These are phyloP conservation scores for Candolleomyces eurysporus DNA, from an alignment of 768 basidiomycete species.

Conservation along the genomic window DNA sequence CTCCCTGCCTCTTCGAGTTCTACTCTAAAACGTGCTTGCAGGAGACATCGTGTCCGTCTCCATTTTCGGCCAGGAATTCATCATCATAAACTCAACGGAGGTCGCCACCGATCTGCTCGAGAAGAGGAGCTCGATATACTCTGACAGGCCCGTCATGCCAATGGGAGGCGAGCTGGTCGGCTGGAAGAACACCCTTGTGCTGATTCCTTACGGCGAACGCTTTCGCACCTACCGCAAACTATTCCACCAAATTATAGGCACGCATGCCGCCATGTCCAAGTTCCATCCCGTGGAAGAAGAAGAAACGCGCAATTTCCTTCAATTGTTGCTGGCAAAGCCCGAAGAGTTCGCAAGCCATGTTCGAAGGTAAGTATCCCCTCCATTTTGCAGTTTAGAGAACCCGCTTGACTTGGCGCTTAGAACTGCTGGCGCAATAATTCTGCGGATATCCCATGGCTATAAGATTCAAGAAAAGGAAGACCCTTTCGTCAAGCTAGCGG, in stretches of 20 bases:
- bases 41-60: conserved; percentile 45
- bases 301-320: conserved; percentile 39
- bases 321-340: conserved; percentile 33
- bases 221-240: conserved; percentile 40
- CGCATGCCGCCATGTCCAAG: conserved; percentile 30
- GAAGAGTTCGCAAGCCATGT: conserved; percentile 31
- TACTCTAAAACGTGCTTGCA: conserved; percentile 11
- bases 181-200: conserved; percentile 35
- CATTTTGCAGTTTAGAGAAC: background rate
- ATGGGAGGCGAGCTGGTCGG: conserved; percentile 44
- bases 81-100: conserved; percentile 42
- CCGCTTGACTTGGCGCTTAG: conserved; percentile 10
- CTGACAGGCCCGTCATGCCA: conserved; percentile 47
- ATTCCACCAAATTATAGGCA: conserved; percentile 42
- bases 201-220: conserved; percentile 36
- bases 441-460: conserved; percentile 45
- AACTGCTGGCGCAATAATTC: conserved; percentile 44
- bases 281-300: conserved; percentile 38
- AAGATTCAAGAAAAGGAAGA: conserved; percentile 36
- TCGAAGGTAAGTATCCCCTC: conserved; percentile 29
- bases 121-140: conserved; percentile 50
- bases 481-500: conserved; percentile 37
- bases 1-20: background rate
- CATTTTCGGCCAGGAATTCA: conserved; percentile 43
- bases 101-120: conserved; percentile 49